These are phyloP conservation scores for Betula pendula DNA, from an alignment of 306 rosid genomes.

Conservation along the genomic window DNA sequence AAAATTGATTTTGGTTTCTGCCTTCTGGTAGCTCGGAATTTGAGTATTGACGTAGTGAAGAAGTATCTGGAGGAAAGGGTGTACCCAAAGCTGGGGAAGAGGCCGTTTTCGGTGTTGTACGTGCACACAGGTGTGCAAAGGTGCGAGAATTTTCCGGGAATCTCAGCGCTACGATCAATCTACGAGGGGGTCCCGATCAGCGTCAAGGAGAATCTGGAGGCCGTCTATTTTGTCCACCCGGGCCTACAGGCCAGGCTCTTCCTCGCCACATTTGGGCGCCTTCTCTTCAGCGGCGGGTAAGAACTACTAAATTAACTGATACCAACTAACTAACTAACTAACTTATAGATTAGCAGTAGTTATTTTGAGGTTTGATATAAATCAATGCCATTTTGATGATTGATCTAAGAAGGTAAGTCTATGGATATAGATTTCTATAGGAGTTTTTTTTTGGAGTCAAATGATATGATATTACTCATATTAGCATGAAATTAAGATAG, in stretches of 20 bases:
- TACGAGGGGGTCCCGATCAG: conserved; percentile 74
- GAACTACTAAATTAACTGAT: background rate
- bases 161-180: conserved; percentile 68
- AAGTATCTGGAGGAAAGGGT: conserved; percentile 69
- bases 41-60: conserved; percentile 63
- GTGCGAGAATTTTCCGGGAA: conserved; percentile 84
- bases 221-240: conserved; percentile 80
- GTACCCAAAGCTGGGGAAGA: conserved; percentile 61
- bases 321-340: background rate
- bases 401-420: too few species aligned
- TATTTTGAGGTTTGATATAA: too few species aligned
- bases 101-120: conserved; percentile 66
- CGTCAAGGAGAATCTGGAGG: conserved; percentile 74
- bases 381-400: too few species aligned
- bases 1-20: background rate
- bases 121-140: conserved; percentile 79
- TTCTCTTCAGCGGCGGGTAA: conserved; percentile 80
- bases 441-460: too few species aligned
- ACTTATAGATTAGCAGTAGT: too few species aligned
- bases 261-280: conserved; percentile 87
- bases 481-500: too few species aligned
- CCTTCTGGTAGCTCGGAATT: conserved; percentile 57
- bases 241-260: conserved; percentile 83
- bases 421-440: too few species aligned
- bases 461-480: too few species aligned